Evolutionary conservation across 2,329 filamentous ascomycete genomes (phyloP).

Genomic region (Gliomastix tumulicola): DNA sequence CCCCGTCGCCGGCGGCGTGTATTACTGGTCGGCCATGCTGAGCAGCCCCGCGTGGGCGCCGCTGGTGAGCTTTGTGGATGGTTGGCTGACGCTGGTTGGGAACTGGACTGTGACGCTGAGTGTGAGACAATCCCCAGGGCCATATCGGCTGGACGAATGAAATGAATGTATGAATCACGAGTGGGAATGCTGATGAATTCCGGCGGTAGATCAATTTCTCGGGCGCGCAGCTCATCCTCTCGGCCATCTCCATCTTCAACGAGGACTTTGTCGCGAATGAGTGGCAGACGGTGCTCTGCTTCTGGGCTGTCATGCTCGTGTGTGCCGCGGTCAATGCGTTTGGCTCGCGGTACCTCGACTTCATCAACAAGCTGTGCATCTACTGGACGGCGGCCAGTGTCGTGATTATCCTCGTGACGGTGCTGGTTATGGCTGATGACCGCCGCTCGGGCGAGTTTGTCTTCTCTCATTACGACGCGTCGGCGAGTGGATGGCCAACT

Average conservation of each 20-base stretch:
- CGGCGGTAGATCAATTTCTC: slow-evolving; percentile 66
- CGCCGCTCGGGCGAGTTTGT: slow-evolving; percentile 61
- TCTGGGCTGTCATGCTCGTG: slow-evolving; percentile 57
- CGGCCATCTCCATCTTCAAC: slow-evolving; percentile 60
- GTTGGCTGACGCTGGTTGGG: slow-evolving; percentile 67
- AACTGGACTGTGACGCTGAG: slow-evolving; percentile 65
- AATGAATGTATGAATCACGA: background rate
- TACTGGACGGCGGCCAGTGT: slow-evolving; percentile 68
- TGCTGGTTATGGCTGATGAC: slow-evolving; percentile 57
- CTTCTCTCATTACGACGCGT: slow-evolving; percentile 62
- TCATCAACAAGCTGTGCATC: slow-evolving; percentile 65
- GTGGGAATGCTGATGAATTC: background rate
- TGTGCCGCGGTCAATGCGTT: slow-evolving; percentile 65
- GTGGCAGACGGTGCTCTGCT: slow-evolving; percentile 72
- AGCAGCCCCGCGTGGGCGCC: slow-evolving; percentile 54
- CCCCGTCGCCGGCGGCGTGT: slow-evolving; percentile 54
- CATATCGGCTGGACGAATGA: background rate
- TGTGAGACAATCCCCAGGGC: no score
- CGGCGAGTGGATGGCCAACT: slow-evolving; percentile 61
- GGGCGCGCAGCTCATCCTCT: slow-evolving; percentile 61
- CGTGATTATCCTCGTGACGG: slow-evolving; percentile 61
- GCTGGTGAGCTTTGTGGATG: slow-evolving; percentile 62
- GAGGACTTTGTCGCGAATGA: slow-evolving; percentile 49
- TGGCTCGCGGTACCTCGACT: slow-evolving; percentile 48
- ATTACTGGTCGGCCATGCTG: slow-evolving; percentile 68